Evolutionary conservation across 768 basidiomycete genomes (phyloP), one percentile per base, ranked within the genome.

Genomic region (Boletus subparvulus): DNA sequence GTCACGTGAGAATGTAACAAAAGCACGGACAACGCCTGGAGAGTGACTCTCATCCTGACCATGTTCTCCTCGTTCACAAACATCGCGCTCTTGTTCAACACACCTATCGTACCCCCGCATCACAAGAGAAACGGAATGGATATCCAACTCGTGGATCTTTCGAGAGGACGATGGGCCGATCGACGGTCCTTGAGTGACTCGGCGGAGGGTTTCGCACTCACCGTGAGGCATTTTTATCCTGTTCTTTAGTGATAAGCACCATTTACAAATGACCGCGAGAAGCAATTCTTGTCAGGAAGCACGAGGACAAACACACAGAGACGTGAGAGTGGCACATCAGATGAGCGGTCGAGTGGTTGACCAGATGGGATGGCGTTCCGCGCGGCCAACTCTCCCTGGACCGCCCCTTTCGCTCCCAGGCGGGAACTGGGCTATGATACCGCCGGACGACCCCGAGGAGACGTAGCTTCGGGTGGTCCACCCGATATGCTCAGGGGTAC

Each of bases 101-200:
- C 68, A 8, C 69, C 69, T 4, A 63, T 70, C 36, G 54, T 46
- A 35, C 57, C 63, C 28, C 47, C 59, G 13, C 41, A 3, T 12
- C 5, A 1, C 36, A 56, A 44, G 44, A 36, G 1, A 28, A 17
- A 26, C 16, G 16, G n/a, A 3, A 47, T 21, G 6, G 59, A 62
- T 11, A 55, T 72, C 6, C 52, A 59, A 3, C 64, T 72, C 30
- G 50, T 54, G 13, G 66, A 70, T 12, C 10, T 72, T 12, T 50
- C 61, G 26, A 47, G 10, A 44, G 33, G 21, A 54, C 54, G 33
- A 26, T 41, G 32, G n/a, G 35, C 42, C 16, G 36, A 37, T 40
- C 49, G 26, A 43, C 17, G 13, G 39, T 14, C 39, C n/a, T 47
- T 40, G 41, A 47, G 32, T 32, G 32, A 32, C 32, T 16, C 21